phyloP scores from a whole-genome alignment of 192 early-diverging fungal species.

The Gonapodya prolifera region DNA sequence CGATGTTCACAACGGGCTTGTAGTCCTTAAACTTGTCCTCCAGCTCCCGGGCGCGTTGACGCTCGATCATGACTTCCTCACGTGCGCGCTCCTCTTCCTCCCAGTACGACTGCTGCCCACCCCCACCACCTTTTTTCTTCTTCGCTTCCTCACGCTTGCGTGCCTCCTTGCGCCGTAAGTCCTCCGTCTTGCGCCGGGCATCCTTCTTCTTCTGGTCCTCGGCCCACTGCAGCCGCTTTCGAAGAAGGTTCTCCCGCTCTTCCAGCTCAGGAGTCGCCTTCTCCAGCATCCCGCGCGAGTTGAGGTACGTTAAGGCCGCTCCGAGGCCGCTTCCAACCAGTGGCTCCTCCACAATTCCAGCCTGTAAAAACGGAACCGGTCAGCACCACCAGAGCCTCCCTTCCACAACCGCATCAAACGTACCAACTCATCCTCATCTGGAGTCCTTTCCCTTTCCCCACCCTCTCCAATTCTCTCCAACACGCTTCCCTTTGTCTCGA shows the following conservation, averaged over 20 bases:
- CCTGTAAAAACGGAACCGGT: too few species aligned
- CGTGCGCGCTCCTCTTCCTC: not conserved
- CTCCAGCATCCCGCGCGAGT: constrained; percentile 26
- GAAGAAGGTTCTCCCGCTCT: constrained; percentile 42
- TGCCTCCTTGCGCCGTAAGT: constrained; percentile 60
- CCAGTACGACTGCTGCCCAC: not conserved
- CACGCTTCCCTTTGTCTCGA: too few species aligned
- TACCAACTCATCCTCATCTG: too few species aligned
- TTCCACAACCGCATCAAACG: too few species aligned
- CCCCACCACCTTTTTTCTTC: constrained; percentile 16
- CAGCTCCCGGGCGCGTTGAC: constrained; percentile 20
- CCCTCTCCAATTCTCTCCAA: too few species aligned
- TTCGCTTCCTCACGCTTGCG: constrained; percentile 37
- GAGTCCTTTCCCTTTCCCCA: too few species aligned
- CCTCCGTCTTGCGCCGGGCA: constrained; percentile 37
- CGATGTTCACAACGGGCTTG: constrained; percentile 75
- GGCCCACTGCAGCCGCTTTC: constrained; percentile 57
- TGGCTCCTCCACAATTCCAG: constrained; percentile 55
- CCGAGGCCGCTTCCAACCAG: constrained; percentile 64
- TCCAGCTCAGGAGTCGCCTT: constrained; percentile 54
- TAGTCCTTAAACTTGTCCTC: constrained; percentile 77
- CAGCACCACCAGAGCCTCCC: too few species aligned
- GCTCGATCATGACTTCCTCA: constrained; percentile 14
- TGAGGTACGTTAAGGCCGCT: constrained; percentile 67
- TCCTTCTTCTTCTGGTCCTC: constrained; percentile 53